Conservation (phyloP, 2,329 filamentous ascomycete species). For the Dactylonectria estremocensis region DNA sequence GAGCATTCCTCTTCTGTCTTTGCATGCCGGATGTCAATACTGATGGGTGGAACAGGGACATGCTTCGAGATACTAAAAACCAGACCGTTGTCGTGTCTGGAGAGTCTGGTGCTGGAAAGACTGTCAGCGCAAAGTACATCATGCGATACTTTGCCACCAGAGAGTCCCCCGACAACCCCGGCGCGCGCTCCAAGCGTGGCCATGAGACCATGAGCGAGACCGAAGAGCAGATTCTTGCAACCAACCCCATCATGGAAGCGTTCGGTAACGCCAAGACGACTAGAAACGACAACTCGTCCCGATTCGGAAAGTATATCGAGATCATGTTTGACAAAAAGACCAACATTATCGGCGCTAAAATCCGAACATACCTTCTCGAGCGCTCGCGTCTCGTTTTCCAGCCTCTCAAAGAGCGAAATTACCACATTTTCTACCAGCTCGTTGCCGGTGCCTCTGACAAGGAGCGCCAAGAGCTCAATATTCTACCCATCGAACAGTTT, state of each 20-base stretch:
- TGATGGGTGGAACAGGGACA: constrained; percentile 78
- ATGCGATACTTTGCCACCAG: constrained; percentile 99
- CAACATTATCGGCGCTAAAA: constrained; percentile 98
- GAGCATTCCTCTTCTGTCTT: constrained; percentile 1
- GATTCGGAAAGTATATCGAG: constrained; percentile 99
- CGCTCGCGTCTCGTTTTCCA: constrained; percentile 97
- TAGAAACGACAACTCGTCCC: constrained; percentile 97
- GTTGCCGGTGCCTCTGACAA: constrained; percentile 91
- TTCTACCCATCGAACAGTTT: constrained; percentile 90
- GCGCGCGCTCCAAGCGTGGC: constrained; percentile 81
- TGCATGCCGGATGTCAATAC: constrained; percentile 35
- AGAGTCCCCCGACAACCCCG: constrained; percentile 91
- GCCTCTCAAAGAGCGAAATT: constrained; percentile 96
- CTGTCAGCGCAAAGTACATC: constrained; percentile 99
- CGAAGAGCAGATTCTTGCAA: constrained; percentile 97
- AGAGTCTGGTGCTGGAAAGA: constrained; percentile 98
- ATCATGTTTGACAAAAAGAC: constrained; percentile 98
- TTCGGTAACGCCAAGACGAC: constrained; percentile 99
- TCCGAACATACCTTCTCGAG: constrained; percentile 95
- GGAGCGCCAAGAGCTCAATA: constrained; percentile 83
- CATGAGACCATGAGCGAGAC: constrained; percentile 93
- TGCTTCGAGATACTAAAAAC: constrained; percentile 95
- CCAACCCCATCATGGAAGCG: constrained; percentile 99
- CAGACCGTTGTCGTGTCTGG: constrained; percentile 99
- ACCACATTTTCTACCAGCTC: constrained; percentile 99